Evolutionary conservation across 768 basidiomycete species (phyloP).

Genomic region (Pseudohyphozyma bogoriensis): DNA sequence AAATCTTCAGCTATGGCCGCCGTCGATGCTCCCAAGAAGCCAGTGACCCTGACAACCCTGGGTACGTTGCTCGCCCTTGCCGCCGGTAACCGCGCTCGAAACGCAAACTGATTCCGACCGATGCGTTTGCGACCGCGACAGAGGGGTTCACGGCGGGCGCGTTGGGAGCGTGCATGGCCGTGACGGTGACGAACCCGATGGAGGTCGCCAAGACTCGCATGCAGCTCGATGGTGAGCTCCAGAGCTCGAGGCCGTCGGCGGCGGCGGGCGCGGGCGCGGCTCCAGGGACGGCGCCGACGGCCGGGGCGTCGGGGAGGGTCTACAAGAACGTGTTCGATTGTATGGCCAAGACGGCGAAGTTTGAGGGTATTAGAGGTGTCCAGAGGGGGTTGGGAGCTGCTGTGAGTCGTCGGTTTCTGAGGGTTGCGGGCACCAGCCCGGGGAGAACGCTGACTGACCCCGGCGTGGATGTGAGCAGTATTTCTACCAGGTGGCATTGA

Average conservation of each 20-base stretch:
- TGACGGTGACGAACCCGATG: slow-evolving; percentile 35
- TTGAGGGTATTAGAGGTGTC: slow-evolving; percentile 45
- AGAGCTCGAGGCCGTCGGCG: slow-evolving; percentile 31
- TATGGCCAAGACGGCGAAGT: slow-evolving; percentile 39
- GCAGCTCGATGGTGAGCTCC: slow-evolving; percentile 90
- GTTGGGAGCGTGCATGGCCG: slow-evolving; percentile 80
- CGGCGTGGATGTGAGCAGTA: slow-evolving; percentile 49
- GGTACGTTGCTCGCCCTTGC: no score
- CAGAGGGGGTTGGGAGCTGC: slow-evolving; percentile 87
- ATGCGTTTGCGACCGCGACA: no score
- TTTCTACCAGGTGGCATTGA: slow-evolving; percentile 48
- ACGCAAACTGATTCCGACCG: no score
- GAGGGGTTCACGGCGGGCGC: slow-evolving; percentile 84
- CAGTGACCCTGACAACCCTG: no score
- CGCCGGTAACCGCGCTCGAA: no score
- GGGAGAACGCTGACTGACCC: no score
- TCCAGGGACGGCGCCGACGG: slow-evolving; percentile 4
- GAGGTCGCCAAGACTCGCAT: slow-evolving; percentile 84
- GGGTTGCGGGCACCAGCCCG: no score
- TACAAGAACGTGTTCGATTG: slow-evolving; percentile 87
- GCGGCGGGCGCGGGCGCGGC: no score
- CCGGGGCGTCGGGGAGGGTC: slow-evolving; percentile 46
- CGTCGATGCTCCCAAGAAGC: no score
- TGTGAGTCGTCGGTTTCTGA: slow-evolving; percentile 46
- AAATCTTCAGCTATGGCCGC: no score